Evolutionary conservation across 2,329 filamentous ascomycete species (phyloP), one percentile per base, ranked within the genome.

Genomic region (Hypoxylon sp.): DNA sequence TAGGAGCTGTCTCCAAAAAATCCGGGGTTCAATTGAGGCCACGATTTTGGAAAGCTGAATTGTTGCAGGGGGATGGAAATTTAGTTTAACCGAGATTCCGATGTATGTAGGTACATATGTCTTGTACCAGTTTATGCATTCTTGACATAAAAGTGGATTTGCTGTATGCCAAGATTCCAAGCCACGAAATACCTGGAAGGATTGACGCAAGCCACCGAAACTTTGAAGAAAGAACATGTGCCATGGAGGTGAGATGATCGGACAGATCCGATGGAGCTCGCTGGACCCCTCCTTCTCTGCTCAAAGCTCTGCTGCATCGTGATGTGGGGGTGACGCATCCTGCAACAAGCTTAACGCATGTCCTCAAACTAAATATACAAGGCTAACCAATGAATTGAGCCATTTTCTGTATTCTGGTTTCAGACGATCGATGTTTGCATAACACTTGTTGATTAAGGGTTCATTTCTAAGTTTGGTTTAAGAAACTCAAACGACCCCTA

Each of bases 21-120:
- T 67, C 65, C 61, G 67, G 67, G 67, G 69, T 66, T 63, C 63
- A 58, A 64, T 54, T 73, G 70, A 73, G 66, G 69, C 69, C 67
- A 72, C 69, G 67, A 68, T 70, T 66, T 67, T 61, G 57, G 60
- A 64, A 67, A 59, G 40, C 43, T 52, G 36, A 44, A 49, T 23
- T 46, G 30, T 27, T 29, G n/a, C 16, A 20, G 21, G 23, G 27
- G 25, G 12, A 11, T 15, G 48, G 54, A 60, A 49, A 19, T 26
- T 55, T 36, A 29, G 37, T 63, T 61, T 60, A 4, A 51, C 63
- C 63, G 62, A 17, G 23, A 29, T 55, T 36, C 47, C 34, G 26
- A 13, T 12, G 15, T 7, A 12, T n/a, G n/a, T n/a, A n/a, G n/a
- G n/a, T n/a, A n/a, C n/a, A 21, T 20, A 3, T 3, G 11, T 7